Evolutionary conservation across 2,329 filamentous ascomycete species (phyloP), one percentile per base, ranked within the genome.

Genomic region (Ophiosphaerella herpotricha): DNA sequence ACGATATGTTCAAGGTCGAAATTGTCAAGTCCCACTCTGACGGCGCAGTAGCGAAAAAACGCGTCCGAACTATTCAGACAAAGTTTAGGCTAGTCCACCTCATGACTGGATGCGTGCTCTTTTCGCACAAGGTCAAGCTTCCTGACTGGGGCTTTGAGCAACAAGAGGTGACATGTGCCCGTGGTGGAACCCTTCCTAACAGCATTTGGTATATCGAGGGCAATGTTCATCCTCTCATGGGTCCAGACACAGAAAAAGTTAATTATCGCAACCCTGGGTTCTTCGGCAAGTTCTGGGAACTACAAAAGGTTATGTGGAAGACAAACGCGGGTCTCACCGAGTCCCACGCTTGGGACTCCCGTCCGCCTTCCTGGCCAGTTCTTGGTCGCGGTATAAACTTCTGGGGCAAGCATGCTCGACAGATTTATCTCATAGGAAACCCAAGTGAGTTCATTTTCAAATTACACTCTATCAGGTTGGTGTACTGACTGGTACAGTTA

Each of bases 111-210:
- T 99, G 94, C 70, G 89, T 88, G 11, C 82, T 99, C 21, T 99
- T 99, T 80, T 97, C 93, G 0, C 94, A 99, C 82, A 97, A 97
- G 79, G 92, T 97, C 72, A 99, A 99, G 80, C 86, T 99, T 50
- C 94, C 94, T 3, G 91, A 96, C 2, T 99, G 94, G 94, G 94
- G 90, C 39, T 99, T 88, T 44, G 94, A 97, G 74, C 94, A 99
- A 74, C 94, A 99, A 74, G 94, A 99, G 75, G 94, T 99, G n/a
- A 97, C 93, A 16, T 99, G 94, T 70, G 94, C 94, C 7, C 88
- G 87, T 63, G 88, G 90, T 40, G 94, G 91, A 63, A 96, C 91
- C 55, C 79, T 97, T 33, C 94, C 94, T 47, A 99, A 99, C 82
- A 96, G 91, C 67, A 77, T 99, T 61, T 99, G 94, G 94, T 97